A percentile compares a stretch with the other conserved stretches of the same genome.
phyloP scores from a whole-genome alignment of 768 basidiomycete species.

The Pisolithus marmoratus region DNA sequence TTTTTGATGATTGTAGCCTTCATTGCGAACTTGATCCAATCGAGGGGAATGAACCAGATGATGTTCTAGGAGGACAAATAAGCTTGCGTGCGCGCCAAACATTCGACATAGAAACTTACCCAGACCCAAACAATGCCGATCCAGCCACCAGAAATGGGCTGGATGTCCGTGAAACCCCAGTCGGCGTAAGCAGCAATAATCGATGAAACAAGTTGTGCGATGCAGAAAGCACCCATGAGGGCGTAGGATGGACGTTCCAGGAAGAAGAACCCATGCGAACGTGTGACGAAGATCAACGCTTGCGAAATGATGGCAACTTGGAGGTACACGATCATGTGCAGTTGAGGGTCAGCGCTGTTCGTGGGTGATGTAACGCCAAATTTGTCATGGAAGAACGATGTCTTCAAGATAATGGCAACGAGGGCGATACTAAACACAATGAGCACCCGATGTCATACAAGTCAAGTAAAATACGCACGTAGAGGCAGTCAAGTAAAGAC shows the following conservation, averaged over 20 bases:
- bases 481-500: constrained; percentile 85
- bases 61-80: constrained; percentile 58
- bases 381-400: constrained; percentile 82
- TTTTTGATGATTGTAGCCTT: constrained; percentile 86
- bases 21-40: constrained; percentile 95
- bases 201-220: constrained; percentile 91
- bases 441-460: constrained; percentile 7
- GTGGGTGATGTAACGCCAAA: constrained; percentile 64
- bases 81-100: constrained; percentile 7
- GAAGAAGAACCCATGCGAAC: constrained; percentile 94
- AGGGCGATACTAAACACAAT: constrained; percentile 55
- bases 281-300: constrained; percentile 94
- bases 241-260: constrained; percentile 92
- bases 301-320: constrained; percentile 99
- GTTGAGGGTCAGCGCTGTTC: constrained; percentile 52
- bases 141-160: constrained; percentile 83
- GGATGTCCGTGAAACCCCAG: constrained; percentile 91
- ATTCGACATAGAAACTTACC: constrained; percentile 45
- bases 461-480: constrained; percentile 51
- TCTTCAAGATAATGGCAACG: constrained; percentile 79
- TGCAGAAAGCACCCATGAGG: constrained; percentile 82
- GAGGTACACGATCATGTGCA: constrained; percentile 90
- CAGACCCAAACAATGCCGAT: constrained; percentile 97
- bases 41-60: constrained; percentile 92
- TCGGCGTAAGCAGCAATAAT: constrained; percentile 93